phyloP scores from a whole-genome alignment of 2,329 filamentous ascomycete species.

The Corinectria fuckeliana region DNA sequence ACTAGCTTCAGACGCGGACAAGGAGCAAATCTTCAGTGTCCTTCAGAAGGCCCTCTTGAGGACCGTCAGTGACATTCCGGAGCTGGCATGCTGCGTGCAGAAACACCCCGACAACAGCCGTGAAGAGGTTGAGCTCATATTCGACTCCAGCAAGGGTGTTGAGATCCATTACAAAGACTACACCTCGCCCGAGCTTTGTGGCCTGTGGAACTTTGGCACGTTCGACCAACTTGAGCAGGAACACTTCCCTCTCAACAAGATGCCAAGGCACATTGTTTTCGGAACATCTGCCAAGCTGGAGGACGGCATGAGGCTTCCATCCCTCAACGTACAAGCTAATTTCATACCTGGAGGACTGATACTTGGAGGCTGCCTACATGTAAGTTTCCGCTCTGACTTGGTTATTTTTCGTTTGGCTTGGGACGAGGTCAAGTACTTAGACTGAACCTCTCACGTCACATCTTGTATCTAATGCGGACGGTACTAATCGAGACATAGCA shows the following conservation, averaged over 20 bases:
- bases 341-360: slow-evolving; percentile 11
- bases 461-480: not conserved
- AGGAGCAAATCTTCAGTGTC: not conserved
- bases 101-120: not conserved
- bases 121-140: slow-evolving; percentile 16
- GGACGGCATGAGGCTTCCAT: not conserved
- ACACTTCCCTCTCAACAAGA: slow-evolving; percentile 3
- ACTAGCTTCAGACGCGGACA: not conserved
- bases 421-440: not conserved
- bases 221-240: slow-evolving; percentile 5
- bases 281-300: slow-evolving; percentile 10
- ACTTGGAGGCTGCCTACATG: slow-evolving; percentile 13
- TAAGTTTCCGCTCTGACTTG: slow-evolving; percentile 1
- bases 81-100: slow-evolving; percentile 15
- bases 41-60: not conserved
- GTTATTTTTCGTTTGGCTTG: not conserved
- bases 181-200: slow-evolving; percentile 4
- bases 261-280: slow-evolving; percentile 10
- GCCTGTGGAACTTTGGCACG: slow-evolving; percentile 1
- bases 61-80: slow-evolving; percentile 13
- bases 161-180: slow-evolving; percentile 16
- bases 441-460: not conserved
- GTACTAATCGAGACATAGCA: not conserved
- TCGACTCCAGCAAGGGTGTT: slow-evolving; percentile 2
- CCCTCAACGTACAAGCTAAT: slow-evolving; percentile 7